Percentiles rank a stretch among this genome's conserved stretches.
Conservation (phyloP, 768 basidiomycete species). For the Trametes cingulata region DNA sequence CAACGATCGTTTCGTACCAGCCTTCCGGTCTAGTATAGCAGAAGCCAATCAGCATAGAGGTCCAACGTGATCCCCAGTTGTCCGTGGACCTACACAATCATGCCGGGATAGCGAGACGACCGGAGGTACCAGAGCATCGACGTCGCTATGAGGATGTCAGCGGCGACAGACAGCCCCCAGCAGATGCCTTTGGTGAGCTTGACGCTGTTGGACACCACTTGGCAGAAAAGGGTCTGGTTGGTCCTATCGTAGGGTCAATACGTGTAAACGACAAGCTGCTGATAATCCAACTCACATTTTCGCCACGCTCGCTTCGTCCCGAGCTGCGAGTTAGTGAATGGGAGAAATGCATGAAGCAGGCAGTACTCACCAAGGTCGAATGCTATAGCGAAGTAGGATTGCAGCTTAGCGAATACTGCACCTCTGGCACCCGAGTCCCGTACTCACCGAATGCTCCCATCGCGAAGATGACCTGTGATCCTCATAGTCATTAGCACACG, state of each 20-base stretch:
- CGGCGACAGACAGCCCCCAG: slow-evolving; percentile 13
- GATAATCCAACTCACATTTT: neutral
- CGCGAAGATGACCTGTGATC: neutral
- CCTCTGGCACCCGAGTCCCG: too few species aligned
- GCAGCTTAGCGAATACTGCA: neutral
- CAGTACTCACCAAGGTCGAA: neutral
- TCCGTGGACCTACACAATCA: slow-evolving; percentile 17
- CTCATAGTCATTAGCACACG: neutral
- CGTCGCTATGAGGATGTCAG: slow-evolving; percentile 20
- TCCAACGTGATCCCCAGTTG: too few species aligned
- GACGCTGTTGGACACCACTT: slow-evolving; percentile 15
- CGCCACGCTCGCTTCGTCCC: neutral
- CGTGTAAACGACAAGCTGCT: neutral
- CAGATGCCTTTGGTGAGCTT: slow-evolving; percentile 19
- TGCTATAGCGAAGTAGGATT: neutral
- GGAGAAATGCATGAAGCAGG: neutral
- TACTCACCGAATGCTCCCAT: slow-evolving; percentile 4
- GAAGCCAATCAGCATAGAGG: neutral
- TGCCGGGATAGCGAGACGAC: slow-evolving; percentile 16
- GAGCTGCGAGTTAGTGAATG: neutral
- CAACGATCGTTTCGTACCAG: slow-evolving; percentile 19
- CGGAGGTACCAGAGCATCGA: slow-evolving; percentile 23
- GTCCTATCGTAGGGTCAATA: neutral
- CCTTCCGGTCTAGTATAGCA: slow-evolving; percentile 4
- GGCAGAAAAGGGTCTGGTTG: slow-evolving; percentile 12